These are phyloP conservation scores for Staphylotrichum longicolle DNA, from an alignment of 495 filamentous ascomycete species.

Conservation along the genomic window DNA sequence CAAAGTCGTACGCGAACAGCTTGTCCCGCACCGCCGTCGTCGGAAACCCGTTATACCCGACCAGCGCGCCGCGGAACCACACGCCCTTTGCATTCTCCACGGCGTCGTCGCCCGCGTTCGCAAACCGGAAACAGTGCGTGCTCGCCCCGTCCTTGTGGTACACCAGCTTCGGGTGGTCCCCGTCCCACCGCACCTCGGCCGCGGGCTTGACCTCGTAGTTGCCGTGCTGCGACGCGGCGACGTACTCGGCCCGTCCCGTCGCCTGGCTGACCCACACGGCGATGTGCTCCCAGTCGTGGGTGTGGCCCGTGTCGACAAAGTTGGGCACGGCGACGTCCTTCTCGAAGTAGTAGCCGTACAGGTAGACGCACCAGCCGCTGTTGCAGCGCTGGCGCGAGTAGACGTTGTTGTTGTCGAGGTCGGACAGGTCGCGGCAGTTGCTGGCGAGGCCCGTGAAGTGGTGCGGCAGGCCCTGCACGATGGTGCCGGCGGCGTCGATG, in stretches of 20 bases:
- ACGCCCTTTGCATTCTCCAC: constrained; percentile 42
- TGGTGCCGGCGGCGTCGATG: constrained; percentile 38
- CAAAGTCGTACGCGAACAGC: constrained; percentile 37
- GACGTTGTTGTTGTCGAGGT: constrained; percentile 47
- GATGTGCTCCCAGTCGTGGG: constrained; percentile 51
- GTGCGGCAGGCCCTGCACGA: constrained; percentile 39
- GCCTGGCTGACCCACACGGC: constrained; percentile 40
- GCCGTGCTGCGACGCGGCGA: constrained; percentile 42
- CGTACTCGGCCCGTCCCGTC: constrained; percentile 32
- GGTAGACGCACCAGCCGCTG: constrained; percentile 44
- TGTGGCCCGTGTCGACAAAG: constrained; percentile 38
- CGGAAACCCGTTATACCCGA: constrained; percentile 43
- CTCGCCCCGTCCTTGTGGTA: constrained; percentile 46
- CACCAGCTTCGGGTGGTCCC: constrained; percentile 44
- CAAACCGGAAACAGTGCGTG: constrained; percentile 47
- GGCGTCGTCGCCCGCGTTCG: constrained; percentile 36
- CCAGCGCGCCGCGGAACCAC: constrained; percentile 42
- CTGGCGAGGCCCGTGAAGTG: constrained; percentile 32
- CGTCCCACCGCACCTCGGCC: constrained; percentile 40
- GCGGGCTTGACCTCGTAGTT: constrained; percentile 36
- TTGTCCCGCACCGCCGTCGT: constrained; percentile 21
- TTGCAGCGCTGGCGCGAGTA: constrained; percentile 48
- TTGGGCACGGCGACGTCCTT: constrained; percentile 43
- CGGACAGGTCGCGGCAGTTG: constrained; percentile 41
- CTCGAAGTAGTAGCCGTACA: constrained; percentile 52